Percentiles rank a stretch among this genome's conserved stretches.
Evolutionary conservation across 108 stramenopile genomes (phyloP).

Genomic region (Cyclotella kingstonii): DNA sequence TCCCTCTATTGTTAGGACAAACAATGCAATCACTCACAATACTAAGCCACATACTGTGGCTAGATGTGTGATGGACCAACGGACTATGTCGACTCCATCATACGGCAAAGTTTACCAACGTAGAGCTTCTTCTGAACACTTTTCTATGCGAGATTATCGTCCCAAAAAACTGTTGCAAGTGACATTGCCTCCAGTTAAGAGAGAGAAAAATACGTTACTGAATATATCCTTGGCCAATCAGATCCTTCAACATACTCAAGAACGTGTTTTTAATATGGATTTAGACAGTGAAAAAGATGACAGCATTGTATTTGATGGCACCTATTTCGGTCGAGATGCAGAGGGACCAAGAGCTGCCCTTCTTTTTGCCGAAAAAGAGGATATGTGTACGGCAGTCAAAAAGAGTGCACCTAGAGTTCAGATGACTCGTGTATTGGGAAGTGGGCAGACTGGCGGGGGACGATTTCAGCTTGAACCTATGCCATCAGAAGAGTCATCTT

Average conservation of each 20-base stretch:
- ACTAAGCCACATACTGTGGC: no score
- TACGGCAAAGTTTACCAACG: no score
- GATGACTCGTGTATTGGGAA: slow-evolving; percentile 38
- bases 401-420: slow-evolving; percentile 18
- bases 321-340: not conserved
- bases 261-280: not conserved
- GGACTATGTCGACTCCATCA: no score
- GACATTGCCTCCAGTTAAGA: not conserved
- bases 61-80: no score
- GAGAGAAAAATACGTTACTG: not conserved
- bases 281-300: no score
- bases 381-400: not conserved
- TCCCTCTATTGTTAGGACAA: no score
- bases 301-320: no score
- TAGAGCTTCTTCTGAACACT: not conserved
- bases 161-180: not conserved
- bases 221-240: not conserved
- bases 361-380: not conserved
- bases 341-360: not conserved
- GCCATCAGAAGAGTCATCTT: not conserved
- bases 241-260: slow-evolving; percentile 1
- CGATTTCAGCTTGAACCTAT: not conserved
- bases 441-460: slow-evolving; percentile 32
- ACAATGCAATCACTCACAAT: no score
- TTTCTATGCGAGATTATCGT: not conserved